Conservation (phyloP, 1,139 yeast species). For the Sugiyamaella castrensis region DNA sequence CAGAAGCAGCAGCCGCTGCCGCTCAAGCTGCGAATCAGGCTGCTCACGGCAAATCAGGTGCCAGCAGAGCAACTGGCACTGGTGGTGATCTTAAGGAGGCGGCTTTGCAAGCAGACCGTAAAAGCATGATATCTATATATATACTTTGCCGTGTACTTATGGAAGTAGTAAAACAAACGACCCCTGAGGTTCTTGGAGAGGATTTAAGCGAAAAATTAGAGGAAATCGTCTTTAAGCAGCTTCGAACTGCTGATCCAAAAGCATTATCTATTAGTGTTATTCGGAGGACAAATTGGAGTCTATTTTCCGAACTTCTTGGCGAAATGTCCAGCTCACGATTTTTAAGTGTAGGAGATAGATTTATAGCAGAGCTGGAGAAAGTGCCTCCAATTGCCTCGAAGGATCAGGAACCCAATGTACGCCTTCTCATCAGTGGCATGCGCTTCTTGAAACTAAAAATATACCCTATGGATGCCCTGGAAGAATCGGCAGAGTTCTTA, state of each 20-base stretch:
- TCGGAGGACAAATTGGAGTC: constrained; percentile 89
- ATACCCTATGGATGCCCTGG: constrained; percentile 84
- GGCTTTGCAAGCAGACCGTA: constrained; percentile 81
- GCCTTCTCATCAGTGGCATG: constrained; percentile 87
- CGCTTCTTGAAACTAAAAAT: constrained; percentile 68
- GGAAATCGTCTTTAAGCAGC: constrained; percentile 88
- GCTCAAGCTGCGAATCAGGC: constrained; percentile 40
- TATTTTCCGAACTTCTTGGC: constrained; percentile 85
- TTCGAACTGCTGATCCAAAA: constrained; percentile 82
- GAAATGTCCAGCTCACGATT: constrained; percentile 84
- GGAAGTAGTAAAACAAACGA: constrained; percentile 87
- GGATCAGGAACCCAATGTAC: constrained; percentile 70
- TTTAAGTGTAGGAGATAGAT: constrained; percentile 84
- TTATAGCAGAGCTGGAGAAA: constrained; percentile 88
- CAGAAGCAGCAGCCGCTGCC: constrained; percentile 80
- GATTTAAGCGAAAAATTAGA: constrained; percentile 82
- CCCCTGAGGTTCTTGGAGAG: constrained; percentile 67
- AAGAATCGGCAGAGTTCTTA: constrained; percentile 88
- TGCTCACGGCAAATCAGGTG: constrained; percentile 18
- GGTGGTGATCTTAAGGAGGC: constrained; percentile 59
- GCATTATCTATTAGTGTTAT: constrained; percentile 63
- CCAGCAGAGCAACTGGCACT: constrained; percentile 9
- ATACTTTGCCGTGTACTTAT: constrained; percentile 90
- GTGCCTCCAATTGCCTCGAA: constrained; percentile 53
- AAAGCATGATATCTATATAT: constrained; percentile 80